phyloP scores from a whole-genome alignment of 140 eudicot genomes.

The Flaveria floridana region DNA sequence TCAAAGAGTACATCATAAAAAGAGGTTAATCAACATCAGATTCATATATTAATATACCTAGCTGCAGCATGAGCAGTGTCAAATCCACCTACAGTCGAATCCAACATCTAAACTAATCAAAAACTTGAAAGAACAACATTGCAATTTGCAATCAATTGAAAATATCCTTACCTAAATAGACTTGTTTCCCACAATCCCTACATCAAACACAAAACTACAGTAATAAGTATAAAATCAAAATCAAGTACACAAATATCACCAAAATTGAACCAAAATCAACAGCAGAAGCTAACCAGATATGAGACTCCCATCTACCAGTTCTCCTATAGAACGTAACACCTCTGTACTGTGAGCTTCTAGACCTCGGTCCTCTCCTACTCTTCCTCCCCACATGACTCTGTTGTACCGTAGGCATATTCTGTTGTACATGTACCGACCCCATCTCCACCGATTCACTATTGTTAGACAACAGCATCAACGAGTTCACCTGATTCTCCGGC shows the following conservation, averaged over 20 bases:
- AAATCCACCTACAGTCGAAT: conserved; percentile 68
- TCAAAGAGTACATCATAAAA: neutral
- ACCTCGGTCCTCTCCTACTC: conserved; percentile 81
- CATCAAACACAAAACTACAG: conserved; percentile 31
- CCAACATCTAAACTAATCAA: conserved; percentile 11
- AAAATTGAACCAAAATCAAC: neutral
- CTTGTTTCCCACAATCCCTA: conserved; percentile 97
- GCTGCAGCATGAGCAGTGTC: conserved; percentile 92
- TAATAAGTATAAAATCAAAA: conserved; percentile 8
- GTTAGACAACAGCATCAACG: conserved; percentile 19
- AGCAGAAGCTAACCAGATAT: conserved; percentile 50
- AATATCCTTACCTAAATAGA: conserved; percentile 65
- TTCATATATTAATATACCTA: conserved; percentile 41
- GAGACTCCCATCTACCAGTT: conserved; percentile 86
- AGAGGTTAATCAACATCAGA: neutral
- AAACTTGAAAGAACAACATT: conserved; percentile 21
- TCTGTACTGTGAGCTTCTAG: conserved; percentile 80
- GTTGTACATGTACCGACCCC: conserved; percentile 23
- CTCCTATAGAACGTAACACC: conserved; percentile 76
- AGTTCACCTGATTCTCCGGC: conserved; percentile 24
- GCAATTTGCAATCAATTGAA: neutral
- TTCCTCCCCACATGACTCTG: conserved; percentile 40
- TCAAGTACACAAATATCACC: neutral
- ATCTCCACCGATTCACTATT: neutral
- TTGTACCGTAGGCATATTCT: conserved; percentile 28